Evolutionary conservation across 1,284 basidiomycete species (phyloP), one percentile per base, ranked within the genome.

Genomic region (Cryptococcus hybrid): DNA sequence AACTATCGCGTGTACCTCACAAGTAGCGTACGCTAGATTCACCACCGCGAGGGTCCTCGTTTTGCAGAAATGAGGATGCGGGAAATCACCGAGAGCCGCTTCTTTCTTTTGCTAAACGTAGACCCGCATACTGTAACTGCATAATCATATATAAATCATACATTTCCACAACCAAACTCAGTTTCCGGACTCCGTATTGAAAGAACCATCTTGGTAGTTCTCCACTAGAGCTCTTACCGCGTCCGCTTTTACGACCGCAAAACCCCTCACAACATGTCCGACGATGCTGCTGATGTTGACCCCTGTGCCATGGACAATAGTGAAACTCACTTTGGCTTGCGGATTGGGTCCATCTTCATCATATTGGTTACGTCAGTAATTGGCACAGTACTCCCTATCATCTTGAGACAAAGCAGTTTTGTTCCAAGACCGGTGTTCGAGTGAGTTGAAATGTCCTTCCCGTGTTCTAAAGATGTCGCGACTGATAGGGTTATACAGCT

Each of bases 291-390:
- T 24, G 52, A 40, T 7, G 13, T 43, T 6, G 59, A 61, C 48
- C 46, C 59, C 35, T 61, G 60, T 51, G 51, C 60, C 37, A 47
- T 58, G 18, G n/a, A 30, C 46, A 61, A 71, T 50, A 53, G 42
- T 40, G 58, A 65, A 37, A 53, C 55, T 7, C 61, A 64, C 47
- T 59, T 58, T 38, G 65, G 70, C 7, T 69, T 94, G 38, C 84
- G 92, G 2, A 84, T 97, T 57, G 94, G 85, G 2, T 86, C 91
- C 34, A 83, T 98, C 70, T 97, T 98, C 78, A 84, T 98, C 76
- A 88, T 98, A 71, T 82, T 91, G 60, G 80, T 75, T 24, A 84
- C 85, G 30, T 88, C 88, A 1, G 74, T 81, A n/a, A 64, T 78
- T 9, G 90, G 90, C 12, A 86, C 92, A 0, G 79, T 92, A 46